These are phyloP conservation scores for Sphaerulina musiva DNA, from an alignment of 2,329 filamentous ascomycete genomes.

Conservation along the genomic window DNA sequence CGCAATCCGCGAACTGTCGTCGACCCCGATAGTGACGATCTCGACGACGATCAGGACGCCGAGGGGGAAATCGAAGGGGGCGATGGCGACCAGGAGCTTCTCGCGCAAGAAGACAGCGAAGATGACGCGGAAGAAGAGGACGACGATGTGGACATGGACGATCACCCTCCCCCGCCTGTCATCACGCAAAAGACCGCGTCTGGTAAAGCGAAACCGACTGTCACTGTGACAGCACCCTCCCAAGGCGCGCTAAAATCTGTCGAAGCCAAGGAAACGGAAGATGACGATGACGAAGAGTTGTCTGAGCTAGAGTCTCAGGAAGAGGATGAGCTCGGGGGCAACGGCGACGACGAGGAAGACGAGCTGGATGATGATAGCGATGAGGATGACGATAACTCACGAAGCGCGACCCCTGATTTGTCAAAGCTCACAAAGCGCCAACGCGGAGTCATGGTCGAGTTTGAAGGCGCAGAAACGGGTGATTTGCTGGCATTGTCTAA, in stretches of 20 bases:
- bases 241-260: constrained; percentile 37
- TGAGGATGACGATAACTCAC: constrained; percentile 49
- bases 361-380: constrained; percentile 39
- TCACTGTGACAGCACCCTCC: constrained; percentile 29
- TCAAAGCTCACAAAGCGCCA: constrained; percentile 64
- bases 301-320: constrained; percentile 32
- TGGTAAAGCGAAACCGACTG: constrained; percentile 25
- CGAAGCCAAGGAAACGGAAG: constrained; percentile 48
- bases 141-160: constrained; percentile 32
- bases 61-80: constrained; percentile 25
- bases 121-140: constrained; percentile 33
- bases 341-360: constrained; percentile 37
- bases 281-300: constrained; percentile 46
- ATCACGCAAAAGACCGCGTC: constrained; percentile 25
- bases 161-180: constrained; percentile 32
- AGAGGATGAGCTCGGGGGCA: constrained; percentile 29
- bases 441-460: constrained; percentile 49
- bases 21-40: constrained; percentile 32
- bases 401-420: constrained; percentile 55
- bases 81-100: constrained; percentile 16
- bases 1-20: constrained; percentile 33
- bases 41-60: constrained; percentile 24
- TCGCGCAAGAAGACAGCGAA: constrained; percentile 34
- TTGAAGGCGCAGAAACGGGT: constrained; percentile 27
- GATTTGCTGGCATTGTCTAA: constrained; percentile 50